Evolutionary conservation across 306 rosid genomes (phyloP), one percentile per base, ranked within the genome.

Genomic region (Trichosanthes cucumerina): DNA sequence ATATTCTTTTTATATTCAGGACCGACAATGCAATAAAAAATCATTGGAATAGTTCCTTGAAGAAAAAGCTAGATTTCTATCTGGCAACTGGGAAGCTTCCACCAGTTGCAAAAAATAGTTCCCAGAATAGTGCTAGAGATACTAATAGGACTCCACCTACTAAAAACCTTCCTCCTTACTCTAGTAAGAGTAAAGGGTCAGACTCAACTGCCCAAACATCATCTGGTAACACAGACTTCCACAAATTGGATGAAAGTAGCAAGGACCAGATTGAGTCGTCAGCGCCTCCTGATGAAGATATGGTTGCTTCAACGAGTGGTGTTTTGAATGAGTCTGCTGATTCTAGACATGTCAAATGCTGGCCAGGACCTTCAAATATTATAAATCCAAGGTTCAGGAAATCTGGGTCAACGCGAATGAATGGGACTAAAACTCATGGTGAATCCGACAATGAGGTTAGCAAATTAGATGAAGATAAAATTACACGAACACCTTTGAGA

Each of bases 41-140:
- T 75, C 99, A 95, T 82, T 95, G 99, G 99, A 95, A 95, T 88
- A 95, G 99, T 87, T 95, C 99, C 84, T 88, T 95, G 83, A 95
- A 95, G 90, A 95, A 95, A 82, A 95, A 95, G 81, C 83, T 91
- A 52, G 98, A 95, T 59, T 95, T 90, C 84, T 92, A 87, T 89
- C 81, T 92, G 82, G 88, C 90, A 41, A 92, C 96, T 8, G 99
- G 99, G 79, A 89, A 85, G 77, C 97, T 95, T 89, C 99, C 98
- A 18, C 96, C 97, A 75, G 78, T 86, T 79, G 84, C 88, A 9
- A 92, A 92, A 84, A 87, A 44, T 69, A 82, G 69, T 78, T 76
- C 86, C 50, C 93, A 85, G 79, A 83, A 79, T 88, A 81, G 89
- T 80, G 88, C 84, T 50, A 90, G 84, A 85, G 96, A 92, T 76